Evolutionary conservation across 208 protist species (phyloP).

Genomic region (Leptomonas pyrrhocoris): DNA sequence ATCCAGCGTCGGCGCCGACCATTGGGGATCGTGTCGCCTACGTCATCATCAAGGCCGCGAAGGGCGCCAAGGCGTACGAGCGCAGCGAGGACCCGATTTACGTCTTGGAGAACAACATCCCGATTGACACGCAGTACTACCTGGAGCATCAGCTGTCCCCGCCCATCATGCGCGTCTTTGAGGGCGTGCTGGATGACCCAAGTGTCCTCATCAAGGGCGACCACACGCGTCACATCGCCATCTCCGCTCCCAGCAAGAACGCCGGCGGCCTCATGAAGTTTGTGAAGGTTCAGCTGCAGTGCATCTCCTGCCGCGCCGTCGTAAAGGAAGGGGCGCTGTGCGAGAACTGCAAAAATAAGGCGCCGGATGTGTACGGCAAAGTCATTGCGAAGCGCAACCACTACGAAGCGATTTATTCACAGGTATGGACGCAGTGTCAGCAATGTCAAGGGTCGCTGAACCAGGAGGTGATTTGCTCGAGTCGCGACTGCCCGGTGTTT

Average conservation of each 20-base stretch:
- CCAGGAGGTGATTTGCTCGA: slow-evolving; percentile 97
- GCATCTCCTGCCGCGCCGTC: slow-evolving; percentile 94
- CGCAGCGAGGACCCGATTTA: slow-evolving; percentile 99
- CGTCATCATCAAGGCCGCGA: slow-evolving; percentile 81
- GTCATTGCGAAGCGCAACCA: slow-evolving; percentile 91
- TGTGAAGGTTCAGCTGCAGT: slow-evolving; percentile 95
- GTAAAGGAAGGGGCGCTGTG: slow-evolving; percentile 92
- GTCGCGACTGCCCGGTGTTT: slow-evolving; percentile 99
- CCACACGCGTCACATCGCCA: slow-evolving; percentile 97
- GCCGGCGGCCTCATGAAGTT: slow-evolving; percentile 97
- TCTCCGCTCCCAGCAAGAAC: slow-evolving; percentile 92
- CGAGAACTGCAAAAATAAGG: slow-evolving; percentile 86
- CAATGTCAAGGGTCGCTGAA: slow-evolving; percentile 98
- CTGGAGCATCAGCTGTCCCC: slow-evolving; percentile 88
- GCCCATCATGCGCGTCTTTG: slow-evolving; percentile 90
- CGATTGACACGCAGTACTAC: slow-evolving; percentile 90
- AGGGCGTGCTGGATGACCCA: slow-evolving; percentile 96
- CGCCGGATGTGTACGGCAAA: slow-evolving; percentile 93
- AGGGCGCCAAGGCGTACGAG: slow-evolving; percentile 96
- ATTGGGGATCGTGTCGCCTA: slow-evolving; percentile 89
- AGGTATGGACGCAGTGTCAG: slow-evolving; percentile 99
- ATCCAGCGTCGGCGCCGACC: slow-evolving; percentile 81
- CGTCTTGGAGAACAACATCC: slow-evolving; percentile 90
- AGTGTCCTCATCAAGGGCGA: slow-evolving; percentile 93
- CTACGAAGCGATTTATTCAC: slow-evolving; percentile 96